Evolutionary conservation across 176 grass and related monocot species (phyloP), one percentile per base, ranked within the genome.

Genomic region (Oryza australiensis): DNA sequence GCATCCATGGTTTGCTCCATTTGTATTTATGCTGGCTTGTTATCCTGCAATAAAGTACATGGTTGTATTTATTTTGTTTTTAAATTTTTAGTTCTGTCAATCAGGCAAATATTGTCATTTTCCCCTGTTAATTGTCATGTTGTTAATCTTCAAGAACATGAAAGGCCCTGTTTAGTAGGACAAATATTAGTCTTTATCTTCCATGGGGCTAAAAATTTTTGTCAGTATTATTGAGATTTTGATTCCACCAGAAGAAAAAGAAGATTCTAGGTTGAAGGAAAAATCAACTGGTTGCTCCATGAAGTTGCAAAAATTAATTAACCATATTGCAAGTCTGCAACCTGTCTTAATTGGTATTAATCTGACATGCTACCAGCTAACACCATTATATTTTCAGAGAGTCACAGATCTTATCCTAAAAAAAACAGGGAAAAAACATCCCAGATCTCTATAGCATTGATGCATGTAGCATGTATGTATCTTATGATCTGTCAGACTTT

Each of bases 91-190:
- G 55, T 40, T 30, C 15, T 15, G 34, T 32, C 27, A 59, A 23
- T 59, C 35, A 35, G 43, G 7, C 64, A 62, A 9, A 7, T 30
- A 3, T 73, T 32, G 16, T 66, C 32, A 66, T 29, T 46, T 70
- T 12, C 5, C 2, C 28, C 43, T 1, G 24, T 57, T 45, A 57
- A 80, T 18, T 80, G 32, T 72, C 73, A 72, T 38, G 45, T 65
- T 85, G 67, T 81, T 66, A 23, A 76, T 69, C 68, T 69, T 22
- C 27, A 37, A 70, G 18, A 75, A 70, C 38, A 45, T 63, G 38
- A 76, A 70, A 62, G 37, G 38, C 42, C 10, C 7, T 43, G 53
- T 7, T 29, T 68, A n/a, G 23, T 28, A 68, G 49, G 69, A 35
- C 53, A 87, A 87, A 15, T 27, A 49, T 23, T 68, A 11, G 24